Percentiles rank a stretch among this genome's conserved stretches.
Evolutionary conservation across 2,329 filamentous ascomycete species (phyloP).

Genomic region (Macrophomina pseudophaseolina): DNA sequence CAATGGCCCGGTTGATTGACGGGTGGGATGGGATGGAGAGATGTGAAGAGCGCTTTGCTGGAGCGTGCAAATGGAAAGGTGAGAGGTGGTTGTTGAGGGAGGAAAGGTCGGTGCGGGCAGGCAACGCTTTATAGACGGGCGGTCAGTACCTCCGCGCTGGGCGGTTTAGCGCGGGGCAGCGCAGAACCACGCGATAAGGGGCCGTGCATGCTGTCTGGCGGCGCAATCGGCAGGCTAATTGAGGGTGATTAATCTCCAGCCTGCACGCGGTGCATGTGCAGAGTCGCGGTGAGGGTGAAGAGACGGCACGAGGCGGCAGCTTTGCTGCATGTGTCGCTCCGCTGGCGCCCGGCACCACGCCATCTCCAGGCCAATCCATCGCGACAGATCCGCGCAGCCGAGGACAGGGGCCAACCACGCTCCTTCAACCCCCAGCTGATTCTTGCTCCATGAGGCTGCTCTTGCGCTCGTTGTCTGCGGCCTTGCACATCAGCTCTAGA

Average conservation of each 20-base stretch:
- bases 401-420: slow-evolving; percentile 17
- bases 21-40: background rate
- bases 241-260: background rate
- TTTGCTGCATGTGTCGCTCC: slow-evolving; percentile 1
- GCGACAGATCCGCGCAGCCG: slow-evolving; percentile 4
- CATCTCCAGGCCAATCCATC: background rate
- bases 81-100: background rate
- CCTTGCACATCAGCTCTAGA: background rate
- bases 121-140: slow-evolving; percentile 24
- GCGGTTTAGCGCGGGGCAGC: slow-evolving; percentile 21
- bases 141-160: background rate
- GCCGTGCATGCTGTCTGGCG: slow-evolving; percentile 3
- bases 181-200: background rate
- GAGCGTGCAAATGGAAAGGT: background rate
- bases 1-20: slow-evolving; percentile 46
- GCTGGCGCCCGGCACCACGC: slow-evolving; percentile 15
- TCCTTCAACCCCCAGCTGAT: slow-evolving; percentile 5
- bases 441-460: background rate
- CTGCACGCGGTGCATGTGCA: slow-evolving; percentile 12
- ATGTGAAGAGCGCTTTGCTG: background rate
- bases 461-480: background rate
- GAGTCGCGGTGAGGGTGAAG: slow-evolving; percentile 16
- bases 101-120: slow-evolving; percentile 1
- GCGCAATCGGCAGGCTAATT: background rate
- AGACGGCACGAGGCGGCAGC: background rate